Conservation (phyloP, 2,329 filamentous ascomycete genomes). For the Microdochium paspali region DNA sequence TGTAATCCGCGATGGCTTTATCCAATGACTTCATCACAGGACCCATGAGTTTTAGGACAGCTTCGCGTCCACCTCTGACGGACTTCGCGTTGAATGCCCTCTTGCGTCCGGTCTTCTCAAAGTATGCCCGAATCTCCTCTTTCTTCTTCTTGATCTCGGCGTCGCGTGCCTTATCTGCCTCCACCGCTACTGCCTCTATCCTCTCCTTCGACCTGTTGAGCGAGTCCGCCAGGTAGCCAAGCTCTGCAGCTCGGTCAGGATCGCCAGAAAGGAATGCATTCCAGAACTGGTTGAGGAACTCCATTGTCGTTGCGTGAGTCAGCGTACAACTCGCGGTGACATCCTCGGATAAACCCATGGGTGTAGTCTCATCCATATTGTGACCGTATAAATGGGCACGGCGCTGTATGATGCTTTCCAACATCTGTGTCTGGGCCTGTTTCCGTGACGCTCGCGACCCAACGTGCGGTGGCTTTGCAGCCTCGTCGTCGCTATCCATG, state of each 20-base stretch:
- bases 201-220: slow-evolving; percentile 67
- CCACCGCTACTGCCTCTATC: slow-evolving; percentile 69
- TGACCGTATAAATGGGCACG: slow-evolving; percentile 48
- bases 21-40: slow-evolving; percentile 64
- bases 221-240: slow-evolving; percentile 75
- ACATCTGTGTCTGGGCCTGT: slow-evolving; percentile 55
- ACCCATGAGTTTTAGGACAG: slow-evolving; percentile 66
- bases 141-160: slow-evolving; percentile 58
- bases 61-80: slow-evolving; percentile 65
- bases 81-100: slow-evolving; percentile 57
- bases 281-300: slow-evolving; percentile 99
- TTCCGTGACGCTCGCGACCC: slow-evolving; percentile 60
- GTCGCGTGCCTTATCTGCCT: slow-evolving; percentile 67
- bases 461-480: slow-evolving; percentile 45
- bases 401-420: slow-evolving; percentile 54
- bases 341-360: slow-evolving; percentile 46
- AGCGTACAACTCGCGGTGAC: slow-evolving; percentile 49
- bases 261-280: slow-evolving; percentile 83
- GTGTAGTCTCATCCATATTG: slow-evolving; percentile 34
- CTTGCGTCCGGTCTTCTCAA: slow-evolving; percentile 65
- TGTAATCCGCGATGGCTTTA: slow-evolving; percentile 62
- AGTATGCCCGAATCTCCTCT: slow-evolving; percentile 60
- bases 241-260: slow-evolving; percentile 66
- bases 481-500: slow-evolving; percentile 57
- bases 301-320: slow-evolving; percentile 86